A percentile compares a stretch with the other conserved stretches of the same genome.
Evolutionary conservation across 2,329 filamentous ascomycete species (phyloP).

Genomic region (Exophiala sideris): DNA sequence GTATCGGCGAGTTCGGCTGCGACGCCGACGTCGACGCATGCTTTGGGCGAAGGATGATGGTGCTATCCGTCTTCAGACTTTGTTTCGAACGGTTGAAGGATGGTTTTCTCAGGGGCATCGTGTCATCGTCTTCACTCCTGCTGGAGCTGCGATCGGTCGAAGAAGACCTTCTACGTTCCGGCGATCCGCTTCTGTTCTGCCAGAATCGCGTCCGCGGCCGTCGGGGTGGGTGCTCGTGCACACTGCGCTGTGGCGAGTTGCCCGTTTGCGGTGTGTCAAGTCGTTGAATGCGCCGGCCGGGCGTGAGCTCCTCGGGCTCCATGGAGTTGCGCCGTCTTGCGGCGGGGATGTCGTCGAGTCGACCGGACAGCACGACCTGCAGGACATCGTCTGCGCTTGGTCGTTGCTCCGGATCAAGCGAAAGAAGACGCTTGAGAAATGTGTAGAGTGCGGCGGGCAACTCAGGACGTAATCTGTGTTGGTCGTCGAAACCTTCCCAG

Average conservation of each 20-base stretch:
- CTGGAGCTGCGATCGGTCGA: slow-evolving; percentile 6
- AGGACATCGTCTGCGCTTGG: slow-evolving; percentile 86
- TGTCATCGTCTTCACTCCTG: slow-evolving; percentile 9
- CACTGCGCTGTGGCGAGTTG: slow-evolving; percentile 15
- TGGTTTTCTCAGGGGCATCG: background rate
- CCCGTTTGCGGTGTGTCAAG: slow-evolving; percentile 22
- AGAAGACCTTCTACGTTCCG: slow-evolving; percentile 3
- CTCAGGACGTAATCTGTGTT: slow-evolving; percentile 70
- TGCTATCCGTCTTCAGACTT: slow-evolving; percentile 6
- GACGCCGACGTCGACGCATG: slow-evolving; percentile 8
- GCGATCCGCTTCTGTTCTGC: slow-evolving; percentile 3
- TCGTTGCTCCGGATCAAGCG: slow-evolving; percentile 70
- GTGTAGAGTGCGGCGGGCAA: slow-evolving; percentile 82
- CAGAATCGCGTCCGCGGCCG: slow-evolving; percentile 3
- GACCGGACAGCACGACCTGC: slow-evolving; percentile 68
- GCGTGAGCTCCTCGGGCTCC: slow-evolving; percentile 27
- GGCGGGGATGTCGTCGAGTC: slow-evolving; percentile 23
- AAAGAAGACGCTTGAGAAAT: slow-evolving; percentile 75
- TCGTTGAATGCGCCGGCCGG: slow-evolving; percentile 23
- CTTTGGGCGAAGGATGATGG: slow-evolving; percentile 14
- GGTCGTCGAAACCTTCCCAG: slow-evolving; percentile 84
- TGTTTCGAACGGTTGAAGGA: slow-evolving; percentile 1
- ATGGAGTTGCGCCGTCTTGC: slow-evolving; percentile 18
- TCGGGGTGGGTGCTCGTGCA: background rate
- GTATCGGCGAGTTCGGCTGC: slow-evolving; percentile 4